These are phyloP conservation scores for Coprinopsis strossmayeri DNA, from an alignment of 768 basidiomycete genomes.

Conservation along the genomic window DNA sequence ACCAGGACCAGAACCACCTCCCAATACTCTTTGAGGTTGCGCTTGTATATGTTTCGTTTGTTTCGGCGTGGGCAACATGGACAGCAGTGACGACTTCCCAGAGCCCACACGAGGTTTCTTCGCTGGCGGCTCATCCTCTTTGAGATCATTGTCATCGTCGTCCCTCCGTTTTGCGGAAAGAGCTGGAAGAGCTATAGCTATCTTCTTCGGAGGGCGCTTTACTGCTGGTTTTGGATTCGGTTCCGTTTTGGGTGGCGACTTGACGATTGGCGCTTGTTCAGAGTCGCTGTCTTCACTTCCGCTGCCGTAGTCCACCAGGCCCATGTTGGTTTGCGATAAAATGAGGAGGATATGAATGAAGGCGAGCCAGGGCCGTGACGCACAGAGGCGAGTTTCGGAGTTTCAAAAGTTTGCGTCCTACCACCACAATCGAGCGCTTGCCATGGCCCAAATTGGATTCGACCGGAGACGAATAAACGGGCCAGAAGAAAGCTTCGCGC, in stretches of 20 bases:
- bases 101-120: slow-evolving; percentile 56
- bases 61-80: slow-evolving; percentile 75
- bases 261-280: slow-evolving; percentile 18
- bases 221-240: slow-evolving; percentile 18
- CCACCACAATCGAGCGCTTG: slow-evolving; percentile 5
- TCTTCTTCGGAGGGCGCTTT: slow-evolving; percentile 50
- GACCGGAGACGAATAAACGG: slow-evolving; percentile 90
- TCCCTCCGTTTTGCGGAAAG: slow-evolving; percentile 21
- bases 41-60: slow-evolving; percentile 37
- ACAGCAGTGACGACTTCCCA: slow-evolving; percentile 57
- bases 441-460: slow-evolving; percentile 50
- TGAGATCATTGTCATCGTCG: slow-evolving; percentile 33
- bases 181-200: slow-evolving; percentile 52
- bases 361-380: background rate
- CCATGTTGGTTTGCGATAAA: slow-evolving; percentile 45
- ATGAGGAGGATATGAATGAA: background rate
- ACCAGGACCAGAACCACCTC: slow-evolving; percentile 54
- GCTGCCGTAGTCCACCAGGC: slow-evolving; percentile 74
- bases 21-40: slow-evolving; percentile 50
- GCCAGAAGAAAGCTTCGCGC: slow-evolving; percentile 75
- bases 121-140: slow-evolving; percentile 38
- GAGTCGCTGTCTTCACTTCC: slow-evolving; percentile 41
- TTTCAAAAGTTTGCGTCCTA: slow-evolving; percentile 4
- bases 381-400: slow-evolving; percentile 1
- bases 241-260: slow-evolving; percentile 12